Percentiles rank a stretch among this genome's conserved stretches.
Evolutionary conservation across 805 yeast species (phyloP).

Genomic region (Millerago galiae): DNA sequence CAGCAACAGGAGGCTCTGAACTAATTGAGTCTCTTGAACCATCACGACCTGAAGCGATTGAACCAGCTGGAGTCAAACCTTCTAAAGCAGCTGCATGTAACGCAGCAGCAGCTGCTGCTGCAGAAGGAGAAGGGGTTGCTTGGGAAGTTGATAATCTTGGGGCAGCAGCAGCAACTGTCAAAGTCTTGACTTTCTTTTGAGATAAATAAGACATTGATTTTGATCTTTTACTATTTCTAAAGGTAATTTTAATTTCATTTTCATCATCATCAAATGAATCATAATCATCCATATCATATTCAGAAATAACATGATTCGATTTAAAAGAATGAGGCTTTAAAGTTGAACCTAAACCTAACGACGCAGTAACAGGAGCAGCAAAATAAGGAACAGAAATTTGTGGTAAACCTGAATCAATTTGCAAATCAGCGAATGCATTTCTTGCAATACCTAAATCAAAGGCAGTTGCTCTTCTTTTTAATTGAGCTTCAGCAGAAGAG

Average conservation of each 20-base stretch:
- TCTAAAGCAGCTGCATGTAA: constrained; percentile 61
- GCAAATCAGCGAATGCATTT: constrained; percentile 31
- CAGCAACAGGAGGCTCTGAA: constrained; percentile 32
- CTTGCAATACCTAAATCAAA: constrained; percentile 42
- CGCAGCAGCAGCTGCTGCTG: constrained; percentile 73
- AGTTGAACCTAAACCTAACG: constrained; percentile 32
- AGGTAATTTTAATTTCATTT: constrained; percentile 32
- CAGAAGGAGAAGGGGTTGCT: constrained; percentile 49
- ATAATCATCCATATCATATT: constrained; percentile 42
- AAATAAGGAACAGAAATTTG: constrained; percentile 57
- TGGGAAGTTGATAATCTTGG: constrained; percentile 68
- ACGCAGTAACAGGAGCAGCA: constrained; percentile 74
- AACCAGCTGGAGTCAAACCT: constrained; percentile 38
- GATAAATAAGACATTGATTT: constrained; percentile 56
- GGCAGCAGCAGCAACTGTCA: constrained; percentile 77
- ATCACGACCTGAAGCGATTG: constrained; percentile 25
- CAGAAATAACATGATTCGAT: constrained; percentile 25
- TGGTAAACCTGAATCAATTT: constrained; percentile 31
- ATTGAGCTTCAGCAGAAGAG: constrained; percentile 11
- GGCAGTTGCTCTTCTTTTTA: constrained; percentile 46
- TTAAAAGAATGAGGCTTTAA: constrained; percentile 8
- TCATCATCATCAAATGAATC: constrained; percentile 29
- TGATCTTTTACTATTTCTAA: constrained; percentile 48
- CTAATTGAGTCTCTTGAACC: constrained; percentile 16
- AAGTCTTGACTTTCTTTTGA: constrained; percentile 39